Base-by-base conservation (phyloP, 768 basidiomycete species). In the Leccinum boreale region DNA sequence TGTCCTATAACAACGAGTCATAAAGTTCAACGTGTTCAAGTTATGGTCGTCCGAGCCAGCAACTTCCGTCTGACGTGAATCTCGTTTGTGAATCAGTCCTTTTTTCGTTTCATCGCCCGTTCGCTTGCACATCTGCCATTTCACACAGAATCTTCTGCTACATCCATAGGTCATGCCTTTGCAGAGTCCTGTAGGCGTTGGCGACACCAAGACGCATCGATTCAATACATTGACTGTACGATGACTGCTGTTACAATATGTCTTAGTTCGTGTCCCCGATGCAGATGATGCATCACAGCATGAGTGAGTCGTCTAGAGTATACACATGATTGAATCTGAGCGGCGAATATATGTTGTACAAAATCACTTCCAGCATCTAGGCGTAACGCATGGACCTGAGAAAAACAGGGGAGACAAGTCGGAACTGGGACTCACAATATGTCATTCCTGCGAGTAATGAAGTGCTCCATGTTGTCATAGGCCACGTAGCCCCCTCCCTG, bases 401-500 rank as follows among this genome's bases (percentile, higher is more conserved):
- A 12, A 23, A 45, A 42, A n/a, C 9, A 24, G 35, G 35, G 6
- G 9, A 17, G 3, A 8, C 10, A 23, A 46, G 42, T 15, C 10
- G 7, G 46, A 21, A 1, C 3, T 45, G 3, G n/a, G 72, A 73
- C 77, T 62, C 56, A 81, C 77, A 83, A 62, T 28, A 82, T 73
- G 21, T 74, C 66, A 58, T 83, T 83, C 42, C 73, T 70, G 5
- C 73, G 71, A 6, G 61, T 71, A 56, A 77, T 62, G 56, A 70
- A 51, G 24, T 69, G 73, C 57, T 83, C 81, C 4, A 62, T 65
- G 6, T 72, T 68, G 17, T 66, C 75, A 48, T 72, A 80, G 3
- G 77, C 70, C 21, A 80, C 66, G 55, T 79, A 74, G 28, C 74
- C 75, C 4, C 74, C 79, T 23, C 70, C 73, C 80, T 82, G 24